Percentiles rank a stretch among this genome's conserved stretches.
Conservation (phyloP, 805 yeast species). For the Candida suzukii region DNA sequence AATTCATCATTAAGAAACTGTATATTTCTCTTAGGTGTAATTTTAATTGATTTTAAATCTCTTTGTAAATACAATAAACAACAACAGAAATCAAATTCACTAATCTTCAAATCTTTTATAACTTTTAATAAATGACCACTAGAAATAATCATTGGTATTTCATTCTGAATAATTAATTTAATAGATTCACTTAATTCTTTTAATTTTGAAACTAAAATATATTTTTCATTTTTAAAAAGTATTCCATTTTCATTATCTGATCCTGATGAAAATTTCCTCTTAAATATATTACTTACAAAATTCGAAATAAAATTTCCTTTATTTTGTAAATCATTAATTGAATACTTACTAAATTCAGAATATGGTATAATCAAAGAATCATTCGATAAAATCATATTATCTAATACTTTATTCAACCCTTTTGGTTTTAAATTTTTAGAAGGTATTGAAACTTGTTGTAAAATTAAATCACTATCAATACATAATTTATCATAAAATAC, state of each 20-base stretch:
- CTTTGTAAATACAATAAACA: constrained; percentile 16
- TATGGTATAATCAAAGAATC: constrained; percentile 15
- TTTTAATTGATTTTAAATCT: constrained; percentile 5
- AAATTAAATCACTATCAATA: constrained; percentile 13
- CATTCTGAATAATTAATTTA: constrained; percentile 1
- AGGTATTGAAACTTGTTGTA: constrained; percentile 8
- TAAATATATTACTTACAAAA: no score
- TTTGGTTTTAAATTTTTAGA: constrained; percentile 13
- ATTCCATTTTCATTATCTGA: constrained; percentile 10
- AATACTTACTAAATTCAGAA: constrained; percentile 8
- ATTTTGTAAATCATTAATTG: constrained; percentile 1
- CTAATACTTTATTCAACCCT: constrained; percentile 18
- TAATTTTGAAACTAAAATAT: constrained; percentile 11
- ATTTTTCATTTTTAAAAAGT: constrained; percentile 12
- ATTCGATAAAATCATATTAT: constrained; percentile 15
- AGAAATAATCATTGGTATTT: constrained; percentile 9
- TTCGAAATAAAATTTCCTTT: no score
- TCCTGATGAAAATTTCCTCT: neutral
- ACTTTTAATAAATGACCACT: neutral
- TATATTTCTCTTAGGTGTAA: constrained; percentile 5
- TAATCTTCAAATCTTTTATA: constrained; percentile 3
- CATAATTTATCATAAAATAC: constrained; percentile 20
- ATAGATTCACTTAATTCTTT: constrained; percentile 6
- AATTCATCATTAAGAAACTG: constrained; percentile 8
- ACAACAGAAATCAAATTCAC: constrained; percentile 13